Evolutionary conservation across 164 flowering plant species (phyloP).

Genomic region (Aristolochia contorta): DNA sequence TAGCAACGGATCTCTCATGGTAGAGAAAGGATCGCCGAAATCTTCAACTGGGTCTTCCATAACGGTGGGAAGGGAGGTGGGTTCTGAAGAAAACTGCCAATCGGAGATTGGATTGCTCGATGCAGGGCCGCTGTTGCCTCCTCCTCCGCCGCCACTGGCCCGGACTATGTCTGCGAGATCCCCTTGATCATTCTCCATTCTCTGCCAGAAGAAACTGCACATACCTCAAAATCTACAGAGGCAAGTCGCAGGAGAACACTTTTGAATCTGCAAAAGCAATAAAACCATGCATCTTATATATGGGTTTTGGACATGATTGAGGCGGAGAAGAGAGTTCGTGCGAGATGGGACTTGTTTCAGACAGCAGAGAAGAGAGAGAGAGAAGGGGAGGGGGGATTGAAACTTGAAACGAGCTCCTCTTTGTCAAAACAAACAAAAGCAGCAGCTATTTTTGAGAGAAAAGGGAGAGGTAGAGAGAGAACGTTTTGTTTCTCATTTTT

Average conservation of each 20-base stretch:
- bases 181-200: constrained; percentile 63
- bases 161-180: constrained; percentile 76
- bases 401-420: background rate
- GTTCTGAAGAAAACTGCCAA: constrained; percentile 30
- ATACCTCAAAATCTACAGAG: constrained; percentile 3
- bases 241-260: background rate
- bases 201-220: constrained; percentile 26
- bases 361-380: background rate
- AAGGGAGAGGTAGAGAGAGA: constrained; percentile 25
- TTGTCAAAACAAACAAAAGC: constrained; percentile 7
- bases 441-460: constrained; percentile 7
- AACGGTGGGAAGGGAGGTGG: constrained; percentile 8
- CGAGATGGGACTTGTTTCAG: constrained; percentile 8
- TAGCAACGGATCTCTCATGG: constrained; percentile 45
- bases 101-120: background rate
- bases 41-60: constrained; percentile 15
- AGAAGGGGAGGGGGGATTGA: background rate
- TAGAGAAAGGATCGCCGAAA: constrained; percentile 49
- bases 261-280: constrained; percentile 3
- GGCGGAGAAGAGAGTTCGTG: background rate
- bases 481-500: constrained; percentile 2
- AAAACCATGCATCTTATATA: constrained; percentile 9
- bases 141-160: constrained; percentile 31
- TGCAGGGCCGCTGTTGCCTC: constrained; percentile 2
- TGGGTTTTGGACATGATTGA: constrained; percentile 4